phyloP scores from a whole-genome alignment of 2,329 filamentous ascomycete genomes.

The Talaromyces sp. region DNA sequence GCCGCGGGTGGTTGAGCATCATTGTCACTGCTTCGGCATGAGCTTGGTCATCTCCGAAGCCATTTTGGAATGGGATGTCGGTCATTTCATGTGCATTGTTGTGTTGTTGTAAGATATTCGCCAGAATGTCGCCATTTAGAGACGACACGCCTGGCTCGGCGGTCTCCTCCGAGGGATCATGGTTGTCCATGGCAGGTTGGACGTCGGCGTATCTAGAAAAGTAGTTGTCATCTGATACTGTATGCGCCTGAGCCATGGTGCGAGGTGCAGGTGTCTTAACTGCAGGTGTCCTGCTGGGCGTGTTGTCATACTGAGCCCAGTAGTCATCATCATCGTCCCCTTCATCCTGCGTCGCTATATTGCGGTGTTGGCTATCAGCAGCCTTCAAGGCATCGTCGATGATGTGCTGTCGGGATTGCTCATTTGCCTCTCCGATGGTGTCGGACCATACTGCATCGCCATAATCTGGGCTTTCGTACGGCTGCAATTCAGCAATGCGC shows the following conservation, averaged over 20 bases:
- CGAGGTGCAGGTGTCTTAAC: conserved; percentile 30
- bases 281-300: conserved; percentile 47
- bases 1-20: conserved; percentile 37
- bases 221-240: conserved; percentile 52
- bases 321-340: conserved; percentile 59
- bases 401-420: conserved; percentile 33
- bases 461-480: conserved; percentile 45
- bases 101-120: conserved; percentile 34
- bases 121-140: conserved; percentile 48
- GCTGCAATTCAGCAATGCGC: conserved; percentile 55
- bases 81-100: conserved; percentile 5
- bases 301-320: conserved; percentile 59
- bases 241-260: conserved; percentile 21
- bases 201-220: conserved; percentile 58
- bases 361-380: conserved; percentile 17
- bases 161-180: conserved; percentile 55
- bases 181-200: conserved; percentile 58
- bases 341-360: conserved; percentile 28
- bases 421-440: conserved; percentile 52
- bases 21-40: conserved; percentile 20
- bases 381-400: conserved; percentile 31
- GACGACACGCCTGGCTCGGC: conserved; percentile 46
- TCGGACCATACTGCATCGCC: conserved; percentile 48
- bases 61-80: conserved; percentile 19
- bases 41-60: conserved; percentile 15